A percentile compares a stretch with the other conserved stretches of the same genome.
Evolutionary conservation across 192 early-diverging fungal genomes (phyloP).

Genomic region (Chytriomyces confervae): DNA sequence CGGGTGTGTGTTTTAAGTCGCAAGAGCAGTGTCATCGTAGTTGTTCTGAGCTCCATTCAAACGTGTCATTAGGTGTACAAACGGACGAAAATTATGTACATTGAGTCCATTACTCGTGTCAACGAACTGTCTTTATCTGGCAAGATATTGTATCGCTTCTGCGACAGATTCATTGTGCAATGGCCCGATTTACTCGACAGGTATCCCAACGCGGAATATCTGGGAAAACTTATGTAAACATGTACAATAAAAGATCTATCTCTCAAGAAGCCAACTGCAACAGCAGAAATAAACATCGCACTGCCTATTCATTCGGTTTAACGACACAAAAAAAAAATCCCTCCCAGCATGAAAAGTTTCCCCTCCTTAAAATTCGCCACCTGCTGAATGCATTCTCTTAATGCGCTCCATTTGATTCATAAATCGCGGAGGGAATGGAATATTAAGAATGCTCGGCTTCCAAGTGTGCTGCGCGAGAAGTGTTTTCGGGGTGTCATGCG

Average conservation of each 20-base stretch:
- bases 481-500: conserved; percentile 40
- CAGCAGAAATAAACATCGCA: background rate
- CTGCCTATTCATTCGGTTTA: too few species aligned
- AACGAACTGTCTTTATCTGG: conserved; percentile 85
- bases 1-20: conserved; percentile 42
- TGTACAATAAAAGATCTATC: background rate
- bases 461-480: conserved; percentile 40
- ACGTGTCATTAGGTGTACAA: background rate
- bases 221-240: conserved; percentile 15
- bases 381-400: conserved; percentile 39
- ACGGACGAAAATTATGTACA: conserved; percentile 73
- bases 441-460: conserved; percentile 34
- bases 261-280: background rate
- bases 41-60: too few species aligned
- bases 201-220: conserved; percentile 45
- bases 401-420: conserved; percentile 58
- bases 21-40: too few species aligned
- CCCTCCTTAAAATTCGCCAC: conserved; percentile 16
- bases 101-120: conserved; percentile 94
- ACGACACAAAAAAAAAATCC: background rate
- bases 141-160: conserved; percentile 75
- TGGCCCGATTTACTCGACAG: conserved; percentile 66
- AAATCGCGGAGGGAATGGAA: conserved; percentile 53
- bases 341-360: background rate
- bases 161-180: conserved; percentile 89